Percentiles rank a stretch among this genome's conserved stretches.
These are phyloP conservation scores for Russula brevipes DNA, from an alignment of 768 basidiomycete species.

Conservation along the genomic window DNA sequence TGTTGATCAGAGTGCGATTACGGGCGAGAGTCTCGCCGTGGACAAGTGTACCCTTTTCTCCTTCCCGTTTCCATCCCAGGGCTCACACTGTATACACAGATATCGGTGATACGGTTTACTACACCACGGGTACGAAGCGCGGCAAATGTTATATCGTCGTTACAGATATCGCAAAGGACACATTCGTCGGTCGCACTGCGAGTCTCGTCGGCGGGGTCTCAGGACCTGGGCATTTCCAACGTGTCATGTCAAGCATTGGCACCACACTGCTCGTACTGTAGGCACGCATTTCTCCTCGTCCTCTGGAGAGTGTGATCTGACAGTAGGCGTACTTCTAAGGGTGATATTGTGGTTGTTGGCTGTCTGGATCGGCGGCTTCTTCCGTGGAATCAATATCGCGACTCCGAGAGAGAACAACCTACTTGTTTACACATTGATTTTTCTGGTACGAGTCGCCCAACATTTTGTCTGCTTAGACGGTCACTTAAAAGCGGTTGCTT, in stretches of 20 bases:
- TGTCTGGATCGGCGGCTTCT: slow-evolving; percentile 45
- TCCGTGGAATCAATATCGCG: slow-evolving; percentile 36
- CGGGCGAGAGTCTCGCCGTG: slow-evolving; percentile 44
- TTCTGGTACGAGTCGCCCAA: slow-evolving; percentile 30
- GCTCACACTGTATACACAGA: slow-evolving; percentile 7
- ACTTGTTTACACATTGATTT: slow-evolving; percentile 40
- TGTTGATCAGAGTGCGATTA: slow-evolving; percentile 45
- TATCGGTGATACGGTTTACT: slow-evolving; percentile 40
- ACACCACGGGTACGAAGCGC: slow-evolving; percentile 37
- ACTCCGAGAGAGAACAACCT: slow-evolving; percentile 41
- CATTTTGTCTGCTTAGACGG: not conserved
- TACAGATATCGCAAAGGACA: slow-evolving; percentile 35
- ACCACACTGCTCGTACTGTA: slow-evolving; percentile 39
- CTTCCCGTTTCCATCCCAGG: not conserved
- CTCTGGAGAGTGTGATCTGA: not conserved
- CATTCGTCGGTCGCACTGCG: slow-evolving; percentile 46
- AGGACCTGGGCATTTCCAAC: slow-evolving; percentile 43
- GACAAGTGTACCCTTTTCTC: slow-evolving; percentile 36
- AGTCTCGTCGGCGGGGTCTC: slow-evolving; percentile 37
- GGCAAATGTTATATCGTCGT: slow-evolving; percentile 38
- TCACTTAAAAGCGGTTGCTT: not conserved
- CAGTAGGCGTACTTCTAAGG: not conserved
- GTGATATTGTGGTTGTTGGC: slow-evolving; percentile 40
- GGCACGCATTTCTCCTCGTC: slow-evolving; percentile 1
- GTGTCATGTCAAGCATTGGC: slow-evolving; percentile 41